A percentile compares a stretch with the other conserved stretches of the same genome.
Conservation (phyloP, 2,329 filamentous ascomycete genomes). For the Ceratocystiopsis sp. region DNA sequence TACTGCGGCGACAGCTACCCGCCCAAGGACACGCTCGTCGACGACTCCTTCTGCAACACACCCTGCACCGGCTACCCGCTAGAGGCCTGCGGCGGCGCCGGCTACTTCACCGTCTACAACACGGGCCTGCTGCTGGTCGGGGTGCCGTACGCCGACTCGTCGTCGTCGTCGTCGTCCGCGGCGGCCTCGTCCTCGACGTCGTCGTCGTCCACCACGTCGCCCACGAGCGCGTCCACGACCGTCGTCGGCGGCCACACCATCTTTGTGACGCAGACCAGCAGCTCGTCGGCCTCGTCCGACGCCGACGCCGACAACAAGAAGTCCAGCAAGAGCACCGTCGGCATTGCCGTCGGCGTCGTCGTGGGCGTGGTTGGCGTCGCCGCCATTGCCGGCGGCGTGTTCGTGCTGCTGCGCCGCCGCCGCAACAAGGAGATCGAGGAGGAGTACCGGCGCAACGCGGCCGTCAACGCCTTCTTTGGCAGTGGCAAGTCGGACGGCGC, state of each 20-base stretch:
- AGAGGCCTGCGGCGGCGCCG: conserved; percentile 47
- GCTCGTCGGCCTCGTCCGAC: conserved; percentile 5
- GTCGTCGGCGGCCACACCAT: conserved; percentile 7
- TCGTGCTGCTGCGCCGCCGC: conserved; percentile 60
- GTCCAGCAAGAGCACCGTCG: conserved; percentile 46
- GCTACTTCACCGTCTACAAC: conserved; percentile 33
- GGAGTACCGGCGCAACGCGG: conserved; percentile 66
- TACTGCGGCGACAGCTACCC: conserved; percentile 60
- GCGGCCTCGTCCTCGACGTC: no score
- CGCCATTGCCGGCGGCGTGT: conserved; percentile 47
- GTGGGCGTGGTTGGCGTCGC: conserved; percentile 59
- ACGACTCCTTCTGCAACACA: conserved; percentile 44
- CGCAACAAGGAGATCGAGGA: conserved; percentile 66
- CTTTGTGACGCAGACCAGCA: conserved; percentile 12
- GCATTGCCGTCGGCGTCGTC: conserved; percentile 76
- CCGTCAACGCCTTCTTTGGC: conserved; percentile 56
- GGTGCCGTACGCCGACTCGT: conserved; percentile 14
- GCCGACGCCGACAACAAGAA: conserved; percentile 10
- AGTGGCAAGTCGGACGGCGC: conserved; percentile 40
- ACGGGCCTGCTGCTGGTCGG: conserved; percentile 27
- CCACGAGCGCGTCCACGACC: conserved; percentile 8
- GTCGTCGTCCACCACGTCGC: not conserved
- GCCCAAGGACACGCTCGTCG: conserved; percentile 31
- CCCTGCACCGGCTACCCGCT: conserved; percentile 44
- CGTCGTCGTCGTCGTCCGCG: conserved; percentile 6